Evolutionary conservation across 2,329 filamentous ascomycete genomes (phyloP).

Genomic region (Ceratocystis eucalypticola): DNA sequence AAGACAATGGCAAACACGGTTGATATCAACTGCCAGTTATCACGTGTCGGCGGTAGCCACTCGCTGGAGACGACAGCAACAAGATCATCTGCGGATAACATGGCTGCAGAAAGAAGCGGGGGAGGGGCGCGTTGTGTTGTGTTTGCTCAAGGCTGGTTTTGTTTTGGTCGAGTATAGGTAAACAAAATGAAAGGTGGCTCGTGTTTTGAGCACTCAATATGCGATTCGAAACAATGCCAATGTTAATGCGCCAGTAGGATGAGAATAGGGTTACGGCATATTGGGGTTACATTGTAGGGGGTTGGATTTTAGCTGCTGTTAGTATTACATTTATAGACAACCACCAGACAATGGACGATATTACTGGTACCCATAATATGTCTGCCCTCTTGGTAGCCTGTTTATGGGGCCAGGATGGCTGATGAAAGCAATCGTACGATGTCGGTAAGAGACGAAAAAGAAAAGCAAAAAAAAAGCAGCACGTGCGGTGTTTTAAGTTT

Average conservation of each 20-base stretch:
- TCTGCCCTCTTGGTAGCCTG: background rate
- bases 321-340: background rate
- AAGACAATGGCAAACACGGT: constrained; percentile 40
- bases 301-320: background rate
- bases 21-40: constrained; percentile 43
- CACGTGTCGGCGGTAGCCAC: constrained; percentile 45
- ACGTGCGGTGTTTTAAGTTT: background rate
- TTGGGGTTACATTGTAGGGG: background rate
- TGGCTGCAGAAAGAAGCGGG: background rate
- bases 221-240: too few species aligned
- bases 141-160: background rate
- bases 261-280: background rate
- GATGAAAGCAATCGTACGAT: background rate
- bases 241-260: too few species aligned
- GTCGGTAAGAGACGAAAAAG: background rate
- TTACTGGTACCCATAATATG: background rate
- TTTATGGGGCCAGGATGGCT: background rate
- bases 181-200: background rate
- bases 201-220: background rate
- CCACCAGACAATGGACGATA: background rate
- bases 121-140: background rate
- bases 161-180: background rate
- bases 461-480: background rate
- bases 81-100: background rate
- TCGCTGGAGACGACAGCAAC: background rate